Evolutionary conservation across 139 green algal species (phyloP).

Genomic region (Coccomyxa sp.): DNA sequence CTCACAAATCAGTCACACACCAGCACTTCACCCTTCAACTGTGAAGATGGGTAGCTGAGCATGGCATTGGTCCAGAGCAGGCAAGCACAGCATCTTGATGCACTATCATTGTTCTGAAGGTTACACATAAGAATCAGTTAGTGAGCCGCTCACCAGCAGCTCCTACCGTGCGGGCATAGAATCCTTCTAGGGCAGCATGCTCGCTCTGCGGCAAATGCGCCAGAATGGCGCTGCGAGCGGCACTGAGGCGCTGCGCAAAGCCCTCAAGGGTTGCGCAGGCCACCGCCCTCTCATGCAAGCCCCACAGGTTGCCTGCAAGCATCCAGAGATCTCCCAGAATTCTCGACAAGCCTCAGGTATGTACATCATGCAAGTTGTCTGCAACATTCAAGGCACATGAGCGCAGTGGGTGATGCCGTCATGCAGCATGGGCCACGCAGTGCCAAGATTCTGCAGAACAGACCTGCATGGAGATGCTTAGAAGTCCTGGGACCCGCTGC

Average conservation of each 20-base stretch:
- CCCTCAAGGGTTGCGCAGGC: conserved; percentile 28
- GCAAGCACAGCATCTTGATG: background rate
- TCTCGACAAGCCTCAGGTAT: background rate
- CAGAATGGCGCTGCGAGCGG: conserved; percentile 12
- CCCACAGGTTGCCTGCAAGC: conserved; percentile 37
- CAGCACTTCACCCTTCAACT: background rate
- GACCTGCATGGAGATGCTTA: too few relatives aligned
- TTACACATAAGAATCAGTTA: background rate
- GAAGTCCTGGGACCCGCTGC: background rate
- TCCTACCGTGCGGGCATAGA: conserved; percentile 28
- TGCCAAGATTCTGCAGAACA: too few relatives aligned
- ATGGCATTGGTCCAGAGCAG: background rate
- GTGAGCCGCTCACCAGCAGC: conserved; percentile 6
- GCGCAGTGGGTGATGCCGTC: background rate
- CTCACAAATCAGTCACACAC: background rate
- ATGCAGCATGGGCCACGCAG: background rate
- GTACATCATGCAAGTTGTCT: background rate
- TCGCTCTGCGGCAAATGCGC: conserved; percentile 16
- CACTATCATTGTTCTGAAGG: background rate
- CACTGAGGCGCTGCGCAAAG: conserved; percentile 22
- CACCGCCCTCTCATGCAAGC: conserved; percentile 31
- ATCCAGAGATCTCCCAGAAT: too few relatives aligned
- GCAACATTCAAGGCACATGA: too few relatives aligned
- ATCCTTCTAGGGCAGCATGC: conserved; percentile 20
- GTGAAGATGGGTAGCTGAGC: background rate